Percentiles rank a stretch among this genome's conserved stretches.
phyloP scores from a whole-genome alignment of 306 rosid species.

The Citrullus mucosospermus region DNA sequence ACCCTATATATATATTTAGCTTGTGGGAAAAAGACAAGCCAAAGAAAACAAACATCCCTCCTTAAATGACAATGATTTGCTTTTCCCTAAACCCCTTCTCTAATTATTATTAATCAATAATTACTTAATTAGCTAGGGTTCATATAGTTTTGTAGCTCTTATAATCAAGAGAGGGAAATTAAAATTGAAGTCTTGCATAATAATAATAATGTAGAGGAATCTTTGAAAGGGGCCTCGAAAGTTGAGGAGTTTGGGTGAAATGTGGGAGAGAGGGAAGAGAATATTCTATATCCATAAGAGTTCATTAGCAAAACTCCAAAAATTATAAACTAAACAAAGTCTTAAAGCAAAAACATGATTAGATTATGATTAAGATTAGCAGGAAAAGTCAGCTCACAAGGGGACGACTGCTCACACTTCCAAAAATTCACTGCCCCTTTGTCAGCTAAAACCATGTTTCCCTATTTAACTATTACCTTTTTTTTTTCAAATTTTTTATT shows the following conservation, averaged over 20 bases:
- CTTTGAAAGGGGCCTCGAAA: conserved; percentile 54
- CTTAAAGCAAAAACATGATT: conserved; percentile 55
- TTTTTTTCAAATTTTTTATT: too few relatives aligned
- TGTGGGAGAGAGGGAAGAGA: conserved; percentile 54
- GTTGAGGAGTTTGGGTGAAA: conserved; percentile 40
- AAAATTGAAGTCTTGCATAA: too few relatives aligned
- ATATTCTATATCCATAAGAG: conserved; percentile 65
- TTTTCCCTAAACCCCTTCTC: conserved; percentile 36
- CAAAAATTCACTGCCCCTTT: conserved; percentile 86
- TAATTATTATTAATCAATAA: conserved; percentile 8
- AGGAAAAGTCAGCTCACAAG: conserved; percentile 85
- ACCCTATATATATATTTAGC: neutral
- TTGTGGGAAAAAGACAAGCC: conserved; percentile 26
- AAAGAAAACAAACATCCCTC: conserved; percentile 39
- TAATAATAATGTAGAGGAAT: conserved; percentile 19
- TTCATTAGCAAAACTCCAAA: conserved; percentile 84
- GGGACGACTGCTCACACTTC: conserved; percentile 78
- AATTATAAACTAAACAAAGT: conserved; percentile 43
- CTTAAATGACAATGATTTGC: conserved; percentile 63
- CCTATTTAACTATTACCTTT: neutral
- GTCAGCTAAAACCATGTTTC: conserved; percentile 34
- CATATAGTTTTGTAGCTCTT: neutral
- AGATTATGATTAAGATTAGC: conserved; percentile 64
- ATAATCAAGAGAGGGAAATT: conserved; percentile 2
- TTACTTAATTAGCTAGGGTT: neutral